Evolutionary conservation across 2,329 filamentous ascomycete genomes (phyloP).

Genomic region (Calonectria ilicicola): DNA sequence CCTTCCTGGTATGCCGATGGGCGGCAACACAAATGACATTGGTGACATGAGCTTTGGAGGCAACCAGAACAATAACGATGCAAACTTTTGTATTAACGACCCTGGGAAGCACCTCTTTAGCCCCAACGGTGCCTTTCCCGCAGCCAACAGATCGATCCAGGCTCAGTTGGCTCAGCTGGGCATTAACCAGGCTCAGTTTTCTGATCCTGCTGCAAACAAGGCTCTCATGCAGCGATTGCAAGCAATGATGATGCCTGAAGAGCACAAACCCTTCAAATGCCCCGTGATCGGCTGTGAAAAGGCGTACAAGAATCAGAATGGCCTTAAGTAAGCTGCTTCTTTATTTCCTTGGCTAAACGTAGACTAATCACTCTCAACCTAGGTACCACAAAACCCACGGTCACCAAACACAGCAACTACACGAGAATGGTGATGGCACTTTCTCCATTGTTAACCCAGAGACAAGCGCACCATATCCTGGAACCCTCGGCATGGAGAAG

Average conservation of each 20-base stretch:
- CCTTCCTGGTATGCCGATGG: constrained; percentile 71
- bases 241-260: constrained; percentile 79
- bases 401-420: constrained; percentile 95
- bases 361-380: constrained; percentile 27
- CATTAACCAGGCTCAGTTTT: constrained; percentile 80
- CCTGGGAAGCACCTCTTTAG: constrained; percentile 95
- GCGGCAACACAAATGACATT: constrained; percentile 66
- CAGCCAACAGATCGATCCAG: constrained; percentile 72
- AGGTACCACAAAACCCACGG: constrained; percentile 85
- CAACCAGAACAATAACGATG: constrained; percentile 50
- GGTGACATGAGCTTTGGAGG: constrained; percentile 68
- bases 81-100: constrained; percentile 82
- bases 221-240: constrained; percentile 68
- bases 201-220: constrained; percentile 79
- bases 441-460: constrained; percentile 98
- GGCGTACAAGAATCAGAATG: constrained; percentile 99
- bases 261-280: constrained; percentile 97
- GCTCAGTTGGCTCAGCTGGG: constrained; percentile 79
- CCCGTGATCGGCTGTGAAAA: constrained; percentile 99
- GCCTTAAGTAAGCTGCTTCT: constrained; percentile 79
- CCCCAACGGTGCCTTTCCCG: constrained; percentile 79
- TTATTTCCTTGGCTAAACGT: background rate
- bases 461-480: constrained; percentile 92
- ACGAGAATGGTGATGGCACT: constrained; percentile 96
- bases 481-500: constrained; percentile 99